These are phyloP conservation scores for Furculomyces boomerangus DNA, from an alignment of 371 early-diverging fungal species.

Conservation along the genomic window DNA sequence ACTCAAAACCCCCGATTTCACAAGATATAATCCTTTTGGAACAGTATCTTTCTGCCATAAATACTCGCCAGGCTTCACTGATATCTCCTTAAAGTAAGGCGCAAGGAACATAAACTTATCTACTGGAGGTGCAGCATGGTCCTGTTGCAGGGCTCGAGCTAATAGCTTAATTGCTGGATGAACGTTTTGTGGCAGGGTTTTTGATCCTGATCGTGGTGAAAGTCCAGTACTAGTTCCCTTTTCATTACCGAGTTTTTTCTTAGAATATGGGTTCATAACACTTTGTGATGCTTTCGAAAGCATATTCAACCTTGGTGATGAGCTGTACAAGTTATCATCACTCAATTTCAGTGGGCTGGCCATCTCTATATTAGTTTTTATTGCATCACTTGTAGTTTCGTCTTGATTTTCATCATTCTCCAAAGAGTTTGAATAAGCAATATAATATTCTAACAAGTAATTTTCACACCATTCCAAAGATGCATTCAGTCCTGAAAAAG, in stretches of 20 bases:
- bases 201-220: background rate
- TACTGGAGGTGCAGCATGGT: background rate
- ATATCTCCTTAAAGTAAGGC: background rate
- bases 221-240: background rate
- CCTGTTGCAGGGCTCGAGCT: slow-evolving; percentile 1
- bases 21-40: background rate
- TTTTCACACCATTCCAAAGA: slow-evolving; percentile 95
- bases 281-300: slow-evolving; percentile 1
- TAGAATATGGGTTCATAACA: background rate
- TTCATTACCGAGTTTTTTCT: background rate
- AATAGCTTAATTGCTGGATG: background rate
- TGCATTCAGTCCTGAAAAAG: slow-evolving; percentile 60
- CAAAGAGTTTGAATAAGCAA: slow-evolving; percentile 12
- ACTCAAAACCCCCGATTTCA: background rate
- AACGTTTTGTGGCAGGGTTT: background rate
- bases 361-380: slow-evolving; percentile 6
- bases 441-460: slow-evolving; percentile 51
- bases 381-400: slow-evolving; percentile 5
- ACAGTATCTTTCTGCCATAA: background rate
- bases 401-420: slow-evolving; percentile 4
- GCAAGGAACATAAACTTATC: background rate
- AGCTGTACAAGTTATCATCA: background rate
- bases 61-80: background rate
- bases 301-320: background rate
- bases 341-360: background rate